These are phyloP conservation scores for Trichoderma pleuroti DNA, from an alignment of 2,329 filamentous ascomycete species.

Conservation along the genomic window DNA sequence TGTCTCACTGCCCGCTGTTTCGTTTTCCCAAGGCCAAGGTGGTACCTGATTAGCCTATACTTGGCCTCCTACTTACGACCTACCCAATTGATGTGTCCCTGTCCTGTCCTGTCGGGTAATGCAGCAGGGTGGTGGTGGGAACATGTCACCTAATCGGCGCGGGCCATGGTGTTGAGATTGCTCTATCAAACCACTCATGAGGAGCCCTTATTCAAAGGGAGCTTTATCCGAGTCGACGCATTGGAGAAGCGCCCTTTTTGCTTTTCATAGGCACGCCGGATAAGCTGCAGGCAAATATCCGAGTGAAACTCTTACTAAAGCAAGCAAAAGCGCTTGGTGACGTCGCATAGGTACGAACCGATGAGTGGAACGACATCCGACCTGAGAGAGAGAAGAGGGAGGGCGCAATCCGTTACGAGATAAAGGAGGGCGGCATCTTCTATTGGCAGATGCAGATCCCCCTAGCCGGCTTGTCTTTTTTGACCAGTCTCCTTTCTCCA, in stretches of 20 bases:
- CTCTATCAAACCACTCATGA: neutral
- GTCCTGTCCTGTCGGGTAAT: neutral
- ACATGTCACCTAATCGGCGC: neutral
- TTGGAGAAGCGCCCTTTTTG: neutral
- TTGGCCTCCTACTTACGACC: neutral
- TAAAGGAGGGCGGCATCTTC: neutral
- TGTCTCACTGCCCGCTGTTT: neutral
- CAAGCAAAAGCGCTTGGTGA: neutral
- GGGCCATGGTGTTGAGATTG: neutral
- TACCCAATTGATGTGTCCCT: neutral
- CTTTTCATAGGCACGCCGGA: neutral
- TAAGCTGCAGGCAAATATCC: constrained; percentile 5
- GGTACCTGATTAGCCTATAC: constrained; percentile 4
- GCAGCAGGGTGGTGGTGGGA: neutral
- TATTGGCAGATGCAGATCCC: neutral
- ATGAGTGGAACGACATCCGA: neutral
- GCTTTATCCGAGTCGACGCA: neutral
- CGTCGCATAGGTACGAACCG: neutral
- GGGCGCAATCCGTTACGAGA: constrained; percentile 10
- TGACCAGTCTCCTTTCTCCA: neutral
- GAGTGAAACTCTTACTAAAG: constrained; percentile 8
- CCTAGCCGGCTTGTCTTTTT: neutral
- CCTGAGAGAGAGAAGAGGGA: neutral
- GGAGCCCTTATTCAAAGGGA: neutral
- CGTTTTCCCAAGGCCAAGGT: neutral